Evolutionary conservation across 495 filamentous ascomycete species (phyloP), one percentile per base, ranked within the genome.

Genomic region (Annulohypoxylon maeteangense): DNA sequence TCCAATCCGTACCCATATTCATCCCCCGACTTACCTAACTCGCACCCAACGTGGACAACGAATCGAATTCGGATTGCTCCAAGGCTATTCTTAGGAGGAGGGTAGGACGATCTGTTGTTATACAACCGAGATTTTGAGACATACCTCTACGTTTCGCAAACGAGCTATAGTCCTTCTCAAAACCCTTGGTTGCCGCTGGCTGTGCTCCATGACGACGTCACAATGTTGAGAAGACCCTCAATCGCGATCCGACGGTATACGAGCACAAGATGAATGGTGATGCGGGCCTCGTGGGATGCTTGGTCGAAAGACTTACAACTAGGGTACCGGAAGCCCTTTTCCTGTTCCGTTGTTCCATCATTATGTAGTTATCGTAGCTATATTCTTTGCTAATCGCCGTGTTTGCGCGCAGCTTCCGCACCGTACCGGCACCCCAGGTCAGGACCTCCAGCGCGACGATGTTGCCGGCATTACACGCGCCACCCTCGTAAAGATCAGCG

Each of bases 291-390:
- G 87, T 90, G 67, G 83, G 86, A 79, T 86, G 86, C 76, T 80
- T 90, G 71, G 85, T 90, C 73, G 88, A 90, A 79, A 84, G 88
- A 77, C 82, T 90, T 63, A 85, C 84, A 48, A 86, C 87, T 70
- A 84, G 87, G 83, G 88, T 90, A 85, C 72, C 68, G 51, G 18
- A 23, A 58, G 45, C 36, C 18, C 20, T 58, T 65, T 38, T 40
- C 56, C 47, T 23, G 44, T 38, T 31, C 55, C 63, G 20, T 50
- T 60, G 34, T 12, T n/a, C 68, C n/a, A n/a, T n/a, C n/a, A n/a
- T n/a, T 34, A 18, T 57, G 55, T 63, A 34, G 50, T 59, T 59
- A 20, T 65, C 57, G 38, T 62, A 59, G 25, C 23, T 25, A 34
- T 66, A 44, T 29, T 47, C 20, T 32, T 61, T 62, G 58, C 71